A percentile compares a stretch with the other conserved stretches of the same genome.
phyloP scores from a whole-genome alignment of 2,329 filamentous ascomycete genomes.

The Colletotrichum chrysophilum region DNA sequence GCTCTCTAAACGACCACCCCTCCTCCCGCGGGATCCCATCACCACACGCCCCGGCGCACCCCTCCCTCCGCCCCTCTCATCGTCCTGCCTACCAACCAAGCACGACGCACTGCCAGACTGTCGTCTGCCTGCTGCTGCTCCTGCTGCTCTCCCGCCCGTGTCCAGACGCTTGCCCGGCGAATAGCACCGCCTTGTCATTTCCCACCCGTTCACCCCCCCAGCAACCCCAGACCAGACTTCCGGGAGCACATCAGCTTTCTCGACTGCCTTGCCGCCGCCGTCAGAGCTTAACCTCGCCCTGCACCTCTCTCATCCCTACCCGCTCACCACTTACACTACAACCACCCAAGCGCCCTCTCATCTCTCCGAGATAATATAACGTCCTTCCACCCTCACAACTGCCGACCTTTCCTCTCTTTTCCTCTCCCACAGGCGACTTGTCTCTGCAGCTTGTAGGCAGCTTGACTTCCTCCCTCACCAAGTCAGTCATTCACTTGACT shows the following conservation, averaged over 20 bases:
- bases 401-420: conserved; percentile 30
- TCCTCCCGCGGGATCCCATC: conserved; percentile 2
- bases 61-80: conserved; percentile 15
- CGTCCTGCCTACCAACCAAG: conserved; percentile 6
- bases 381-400: conserved; percentile 37
- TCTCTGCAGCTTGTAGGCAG: conserved; percentile 41
- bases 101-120: background rate
- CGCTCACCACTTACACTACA: conserved; percentile 17
- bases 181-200: conserved; percentile 15
- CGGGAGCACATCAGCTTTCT: conserved; percentile 15
- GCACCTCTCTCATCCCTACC: background rate
- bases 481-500: conserved; percentile 56
- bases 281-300: conserved; percentile 23
- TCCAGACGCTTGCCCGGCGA: conserved; percentile 11
- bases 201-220: conserved; percentile 20
- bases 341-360: conserved; percentile 34
- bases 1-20: background rate
- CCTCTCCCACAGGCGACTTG: conserved; percentile 37
- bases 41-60: conserved; percentile 8
- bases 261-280: conserved; percentile 18
- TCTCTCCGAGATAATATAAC: conserved; percentile 39
- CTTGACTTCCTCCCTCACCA: conserved; percentile 27
- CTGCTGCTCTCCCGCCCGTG: conserved; percentile 2
- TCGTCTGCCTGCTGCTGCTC: conserved; percentile 9
- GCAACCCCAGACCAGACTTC: conserved; percentile 22